These are phyloP conservation scores for Ustanciosporium gigantosporum DNA, from an alignment of 1,284 basidiomycete species.

Conservation along the genomic window DNA sequence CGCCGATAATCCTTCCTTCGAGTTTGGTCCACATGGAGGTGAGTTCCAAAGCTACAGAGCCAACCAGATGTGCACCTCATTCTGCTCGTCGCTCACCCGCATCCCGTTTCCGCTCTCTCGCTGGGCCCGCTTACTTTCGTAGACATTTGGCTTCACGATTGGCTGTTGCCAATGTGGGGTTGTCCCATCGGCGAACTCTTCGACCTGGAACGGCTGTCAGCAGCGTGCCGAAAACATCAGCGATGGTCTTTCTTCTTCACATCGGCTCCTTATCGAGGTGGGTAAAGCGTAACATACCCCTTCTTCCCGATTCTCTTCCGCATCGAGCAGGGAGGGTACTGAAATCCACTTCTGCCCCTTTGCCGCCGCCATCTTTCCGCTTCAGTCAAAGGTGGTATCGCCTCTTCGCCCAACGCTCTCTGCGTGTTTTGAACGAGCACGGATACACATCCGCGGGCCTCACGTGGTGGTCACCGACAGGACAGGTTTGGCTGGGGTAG, in stretches of 20 bases:
- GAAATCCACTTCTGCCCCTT: neutral
- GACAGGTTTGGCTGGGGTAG: too few relatives aligned
- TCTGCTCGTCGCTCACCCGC: too few relatives aligned
- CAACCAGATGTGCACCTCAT: neutral
- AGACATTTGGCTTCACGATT: slow-evolving; percentile 37
- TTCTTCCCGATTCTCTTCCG: neutral
- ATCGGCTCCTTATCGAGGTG: slow-evolving; percentile 30
- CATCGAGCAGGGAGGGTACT: neutral
- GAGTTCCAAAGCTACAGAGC: neutral
- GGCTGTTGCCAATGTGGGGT: slow-evolving; percentile 33
- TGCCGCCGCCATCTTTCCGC: neutral
- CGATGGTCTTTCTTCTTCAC: slow-evolving; percentile 41
- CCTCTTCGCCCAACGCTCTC: slow-evolving; percentile 31
- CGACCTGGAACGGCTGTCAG: slow-evolving; percentile 27
- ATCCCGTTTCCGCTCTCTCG: neutral
- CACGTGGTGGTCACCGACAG: too few relatives aligned
- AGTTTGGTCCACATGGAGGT: slow-evolving; percentile 32
- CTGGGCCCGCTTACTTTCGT: neutral
- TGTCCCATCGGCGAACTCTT: slow-evolving; percentile 39
- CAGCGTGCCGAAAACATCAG: slow-evolving; percentile 20
- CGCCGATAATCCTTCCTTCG: slow-evolving; percentile 30
- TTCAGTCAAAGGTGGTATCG: slow-evolving; percentile 37
- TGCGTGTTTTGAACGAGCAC: slow-evolving; percentile 33
- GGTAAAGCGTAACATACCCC: too few relatives aligned
- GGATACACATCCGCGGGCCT: too few relatives aligned